These are phyloP conservation scores for Camellia lanceoleosa DNA, from an alignment of 148 eudicot species.

Conservation along the genomic window DNA sequence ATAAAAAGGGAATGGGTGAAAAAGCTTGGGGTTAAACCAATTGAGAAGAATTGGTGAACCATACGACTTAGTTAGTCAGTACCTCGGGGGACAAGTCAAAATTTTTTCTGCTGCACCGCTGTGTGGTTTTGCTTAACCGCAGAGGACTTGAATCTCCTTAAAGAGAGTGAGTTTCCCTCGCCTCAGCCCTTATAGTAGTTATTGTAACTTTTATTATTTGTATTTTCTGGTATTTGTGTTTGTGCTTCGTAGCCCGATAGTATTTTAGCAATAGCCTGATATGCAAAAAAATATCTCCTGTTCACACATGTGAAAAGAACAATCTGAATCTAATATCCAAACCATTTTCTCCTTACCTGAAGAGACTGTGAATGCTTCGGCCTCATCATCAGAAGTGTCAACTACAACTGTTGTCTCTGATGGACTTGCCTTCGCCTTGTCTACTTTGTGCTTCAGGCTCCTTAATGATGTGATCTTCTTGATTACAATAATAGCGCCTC, in stretches of 20 bases:
- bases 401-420: not conserved
- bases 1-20: too few species aligned
- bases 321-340: not conserved
- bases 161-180: too few species aligned
- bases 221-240: accelerated
- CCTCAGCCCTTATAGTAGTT: too few species aligned
- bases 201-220: too few species aligned
- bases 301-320: not conserved
- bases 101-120: too few species aligned
- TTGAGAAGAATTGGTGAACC: too few species aligned
- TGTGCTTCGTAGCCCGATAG: too few species aligned
- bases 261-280: not conserved
- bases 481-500: not conserved
- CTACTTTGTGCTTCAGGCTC: not conserved
- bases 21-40: too few species aligned
- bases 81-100: too few species aligned
- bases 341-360: not conserved
- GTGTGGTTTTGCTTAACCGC: too few species aligned
- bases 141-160: too few species aligned
- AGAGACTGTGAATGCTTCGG: not conserved
- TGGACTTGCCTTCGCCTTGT: not conserved
- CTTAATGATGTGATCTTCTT: not conserved
- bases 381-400: not conserved
- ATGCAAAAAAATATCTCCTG: not conserved
- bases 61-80: too few species aligned